These are phyloP conservation scores for Yarrowia sp. DNA, from an alignment of 805 yeast genomes.

Conservation along the genomic window DNA sequence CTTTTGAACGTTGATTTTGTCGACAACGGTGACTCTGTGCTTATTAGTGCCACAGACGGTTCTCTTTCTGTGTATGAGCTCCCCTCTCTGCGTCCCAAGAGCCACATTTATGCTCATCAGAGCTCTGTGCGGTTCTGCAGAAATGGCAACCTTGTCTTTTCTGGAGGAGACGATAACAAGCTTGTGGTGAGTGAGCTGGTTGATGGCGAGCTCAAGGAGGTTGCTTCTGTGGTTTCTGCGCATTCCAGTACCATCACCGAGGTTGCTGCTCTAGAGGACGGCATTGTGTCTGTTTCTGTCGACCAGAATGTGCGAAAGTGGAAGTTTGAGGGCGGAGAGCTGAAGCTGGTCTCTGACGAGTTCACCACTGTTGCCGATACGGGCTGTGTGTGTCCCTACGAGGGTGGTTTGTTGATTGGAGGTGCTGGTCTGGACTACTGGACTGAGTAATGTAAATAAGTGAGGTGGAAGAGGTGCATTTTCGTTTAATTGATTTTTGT, in stretches of 20 bases:
- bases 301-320: slow-evolving; percentile 78
- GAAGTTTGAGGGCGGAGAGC: slow-evolving; percentile 42
- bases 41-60: slow-evolving; percentile 83
- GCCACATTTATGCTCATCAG: slow-evolving; percentile 53
- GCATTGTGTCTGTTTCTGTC: slow-evolving; percentile 62
- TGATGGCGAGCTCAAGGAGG: slow-evolving; percentile 33
- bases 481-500: too few relatives aligned
- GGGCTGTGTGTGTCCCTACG: slow-evolving; percentile 51
- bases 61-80: slow-evolving; percentile 58
- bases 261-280: slow-evolving; percentile 38
- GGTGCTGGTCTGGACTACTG: slow-evolving; percentile 77
- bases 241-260: slow-evolving; percentile 88
- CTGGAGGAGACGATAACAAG: slow-evolving; percentile 96
- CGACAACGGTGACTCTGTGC: slow-evolving; percentile 33
- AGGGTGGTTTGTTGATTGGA: slow-evolving; percentile 51
- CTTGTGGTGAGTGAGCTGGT: slow-evolving; percentile 46
- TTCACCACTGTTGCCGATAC: slow-evolving; percentile 91
- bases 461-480: too few relatives aligned
- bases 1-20: slow-evolving; percentile 56
- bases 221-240: slow-evolving; percentile 49
- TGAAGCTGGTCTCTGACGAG: slow-evolving; percentile 42
- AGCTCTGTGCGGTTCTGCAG: slow-evolving; percentile 69
- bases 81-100: neutral
- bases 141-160: slow-evolving; percentile 42
- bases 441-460: neutral